Conservation (phyloP, 1,284 basidiomycete species). For the Rhodofomes roseus region DNA sequence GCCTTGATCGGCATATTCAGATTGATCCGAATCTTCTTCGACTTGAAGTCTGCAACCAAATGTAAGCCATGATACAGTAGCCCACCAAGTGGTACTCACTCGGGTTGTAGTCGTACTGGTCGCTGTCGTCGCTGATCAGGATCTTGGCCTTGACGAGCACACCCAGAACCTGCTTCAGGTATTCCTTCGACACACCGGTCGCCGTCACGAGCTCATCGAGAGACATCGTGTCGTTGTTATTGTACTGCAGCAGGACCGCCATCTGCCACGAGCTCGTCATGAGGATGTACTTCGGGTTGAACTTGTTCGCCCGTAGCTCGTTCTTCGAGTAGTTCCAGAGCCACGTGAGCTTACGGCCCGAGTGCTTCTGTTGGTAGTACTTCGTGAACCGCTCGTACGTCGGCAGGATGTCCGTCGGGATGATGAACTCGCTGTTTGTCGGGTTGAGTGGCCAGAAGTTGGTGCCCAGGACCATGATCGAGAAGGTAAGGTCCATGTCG, state of each 20-base stretch:
- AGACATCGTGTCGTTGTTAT: conserved; percentile 82
- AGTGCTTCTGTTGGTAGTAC: conserved; percentile 94
- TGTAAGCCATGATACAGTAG: conserved; percentile 2
- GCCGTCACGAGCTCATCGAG: conserved; percentile 79
- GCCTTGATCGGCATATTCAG: conserved; percentile 94
- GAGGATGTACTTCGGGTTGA: conserved; percentile 93
- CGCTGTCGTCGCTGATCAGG: conserved; percentile 79
- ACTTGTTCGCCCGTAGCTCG: conserved; percentile 91
- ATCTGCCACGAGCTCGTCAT: conserved; percentile 96
- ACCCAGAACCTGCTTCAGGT: conserved; percentile 80
- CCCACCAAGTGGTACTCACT: conserved; percentile 44
- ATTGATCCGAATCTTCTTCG: conserved; percentile 95
- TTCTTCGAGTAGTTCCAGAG: conserved; percentile 98
- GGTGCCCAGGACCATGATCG: conserved; percentile 91
- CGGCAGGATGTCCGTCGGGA: conserved; percentile 83
- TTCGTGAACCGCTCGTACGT: conserved; percentile 91
- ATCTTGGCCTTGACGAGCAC: conserved; percentile 90
- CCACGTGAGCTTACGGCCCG: conserved; percentile 95
- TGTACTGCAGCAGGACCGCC: conserved; percentile 93
- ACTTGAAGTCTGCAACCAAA: conserved; percentile 75
- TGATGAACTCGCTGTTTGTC: conserved; percentile 81
- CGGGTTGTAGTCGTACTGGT: conserved; percentile 92
- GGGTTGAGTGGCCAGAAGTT: conserved; percentile 96
- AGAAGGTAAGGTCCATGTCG: conserved; percentile 87
- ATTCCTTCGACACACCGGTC: conserved; percentile 82